Evolutionary conservation across 257 asterid species (phyloP).

Genomic region (Primulina eburnea): DNA sequence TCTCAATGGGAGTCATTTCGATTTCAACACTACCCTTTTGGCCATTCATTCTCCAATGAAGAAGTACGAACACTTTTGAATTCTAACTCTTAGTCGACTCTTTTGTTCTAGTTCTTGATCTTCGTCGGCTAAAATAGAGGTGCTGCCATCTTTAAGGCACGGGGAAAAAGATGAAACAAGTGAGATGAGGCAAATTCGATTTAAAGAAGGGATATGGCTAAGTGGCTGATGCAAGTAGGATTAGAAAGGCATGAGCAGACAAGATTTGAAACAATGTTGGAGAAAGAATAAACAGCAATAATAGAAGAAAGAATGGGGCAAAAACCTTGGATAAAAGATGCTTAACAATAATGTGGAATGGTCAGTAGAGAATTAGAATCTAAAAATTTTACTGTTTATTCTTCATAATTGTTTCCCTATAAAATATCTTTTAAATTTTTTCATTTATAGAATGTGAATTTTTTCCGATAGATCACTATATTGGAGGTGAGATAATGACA

Average conservation of each 20-base stretch:
- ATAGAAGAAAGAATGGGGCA: neutral
- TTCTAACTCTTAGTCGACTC: neutral
- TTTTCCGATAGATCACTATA: no score
- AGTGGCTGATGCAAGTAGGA: neutral
- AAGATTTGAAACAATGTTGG: neutral
- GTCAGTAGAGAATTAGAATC: neutral
- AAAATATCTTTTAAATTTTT: no score
- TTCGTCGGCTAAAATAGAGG: neutral
- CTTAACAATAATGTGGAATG: neutral
- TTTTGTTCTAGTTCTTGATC: slow-evolving; percentile 10
- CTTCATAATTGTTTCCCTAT: neutral
- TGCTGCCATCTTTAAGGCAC: neutral
- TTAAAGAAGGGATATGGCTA: neutral
- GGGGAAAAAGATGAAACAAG: neutral
- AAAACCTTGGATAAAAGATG: neutral
- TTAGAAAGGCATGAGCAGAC: neutral
- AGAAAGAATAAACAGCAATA: neutral
- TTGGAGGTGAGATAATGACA: no score
- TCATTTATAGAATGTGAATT: no score
- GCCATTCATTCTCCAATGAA: slow-evolving; percentile 55
- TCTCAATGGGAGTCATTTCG: slow-evolving; percentile 36
- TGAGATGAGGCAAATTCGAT: neutral
- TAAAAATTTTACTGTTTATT: neutral
- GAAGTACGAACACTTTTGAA: neutral
- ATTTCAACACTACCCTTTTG: slow-evolving; percentile 48